Evolutionary conservation across 1,284 basidiomycete genomes (phyloP).

Genomic region (Malassezia yamatoensis): DNA sequence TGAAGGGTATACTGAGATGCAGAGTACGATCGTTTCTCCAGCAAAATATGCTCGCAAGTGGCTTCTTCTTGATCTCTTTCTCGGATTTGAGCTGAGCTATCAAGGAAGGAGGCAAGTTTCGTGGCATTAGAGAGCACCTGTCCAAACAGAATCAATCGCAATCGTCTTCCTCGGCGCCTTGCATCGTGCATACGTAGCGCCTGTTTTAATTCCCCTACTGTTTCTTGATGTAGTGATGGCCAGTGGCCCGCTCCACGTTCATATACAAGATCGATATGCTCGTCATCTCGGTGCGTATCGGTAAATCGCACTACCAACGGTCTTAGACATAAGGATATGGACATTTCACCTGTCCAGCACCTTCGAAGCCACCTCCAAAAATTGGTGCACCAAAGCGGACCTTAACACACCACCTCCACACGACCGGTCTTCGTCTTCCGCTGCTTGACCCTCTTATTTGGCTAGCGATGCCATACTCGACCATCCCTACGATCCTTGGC

Average conservation of each 20-base stretch:
- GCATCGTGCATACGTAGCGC: constrained; percentile 5
- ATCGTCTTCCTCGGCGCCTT: constrained; percentile 4
- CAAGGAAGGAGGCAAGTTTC: constrained; percentile 25
- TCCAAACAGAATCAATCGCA: constrained; percentile 29
- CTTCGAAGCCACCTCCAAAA: too few relatives aligned
- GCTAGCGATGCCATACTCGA: constrained; percentile 4
- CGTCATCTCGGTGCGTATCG: constrained; percentile 12
- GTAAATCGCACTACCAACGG: constrained; percentile 18
- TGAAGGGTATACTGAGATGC: not conserved
- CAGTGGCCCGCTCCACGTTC: constrained; percentile 3
- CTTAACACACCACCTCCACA: constrained; percentile 1
- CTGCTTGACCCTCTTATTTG: not conserved
- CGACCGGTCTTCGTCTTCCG: not conserved
- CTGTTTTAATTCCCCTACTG: constrained; percentile 8
- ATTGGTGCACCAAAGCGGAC: too few relatives aligned
- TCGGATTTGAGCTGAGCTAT: constrained; percentile 10
- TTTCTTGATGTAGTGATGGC: constrained; percentile 7
- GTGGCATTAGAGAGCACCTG: constrained; percentile 24
- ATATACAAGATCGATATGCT: constrained; percentile 13
- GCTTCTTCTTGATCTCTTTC: not conserved
- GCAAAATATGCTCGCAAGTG: not conserved
- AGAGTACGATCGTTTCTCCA: not conserved
- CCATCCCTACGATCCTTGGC: constrained; percentile 8
- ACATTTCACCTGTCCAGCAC: not conserved
- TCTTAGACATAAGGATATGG: constrained; percentile 2